Evolutionary conservation across 345 rosid genomes (phyloP), one percentile per base, ranked within the genome.

Genomic region (Lumnitzera racemosa): DNA sequence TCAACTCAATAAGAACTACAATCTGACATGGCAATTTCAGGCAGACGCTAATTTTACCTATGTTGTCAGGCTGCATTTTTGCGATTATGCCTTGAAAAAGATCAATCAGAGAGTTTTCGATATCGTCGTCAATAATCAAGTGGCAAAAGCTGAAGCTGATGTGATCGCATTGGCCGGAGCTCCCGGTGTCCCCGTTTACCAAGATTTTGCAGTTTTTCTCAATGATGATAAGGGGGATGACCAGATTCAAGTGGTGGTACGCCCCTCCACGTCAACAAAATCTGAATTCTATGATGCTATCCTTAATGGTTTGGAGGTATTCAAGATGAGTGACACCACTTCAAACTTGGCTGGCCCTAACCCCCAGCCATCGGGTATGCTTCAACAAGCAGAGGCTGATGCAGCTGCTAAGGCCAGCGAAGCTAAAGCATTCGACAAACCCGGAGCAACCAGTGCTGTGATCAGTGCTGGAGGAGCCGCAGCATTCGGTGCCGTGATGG

Each of bases 271-370:
- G 0, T 24, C 0, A 7, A 31, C 76, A 7, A 67, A 72, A 5
- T 55, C 91, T 0, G 79, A 87, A 49, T 81, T 31, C 67, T 69
- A 57, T 31, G 86, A 87, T 52, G 67, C 89, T 0, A 47, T 72
- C 15, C 77, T 89, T 20, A 92, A 82, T 53, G 94, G 94, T 12
- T n/a, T 89, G 23, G 96, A 92, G 76, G 72, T 92, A 41, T 85
- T 89, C 75, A 89, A 94, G 81, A 74, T 86, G 49, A 74, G 68
- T 13, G 75, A 75, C 15, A 53, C 61, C 20, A 68, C 36, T 47
- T 74, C 70, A 59, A 83, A 70, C 62, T 64, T 94, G 53, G 95
- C 87, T 0, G 92, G 96, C 23, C 80, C 73, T 4, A 88, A 90
- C 70, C 92, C 96, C 1, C 56, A 75, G 59, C 74, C 73, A 11